A percentile compares a stretch with the other conserved stretches of the same genome.
These are phyloP conservation scores for Gryganskiella cystojenkinii DNA, from an alignment of 192 early-diverging fungal species.

Conservation along the genomic window DNA sequence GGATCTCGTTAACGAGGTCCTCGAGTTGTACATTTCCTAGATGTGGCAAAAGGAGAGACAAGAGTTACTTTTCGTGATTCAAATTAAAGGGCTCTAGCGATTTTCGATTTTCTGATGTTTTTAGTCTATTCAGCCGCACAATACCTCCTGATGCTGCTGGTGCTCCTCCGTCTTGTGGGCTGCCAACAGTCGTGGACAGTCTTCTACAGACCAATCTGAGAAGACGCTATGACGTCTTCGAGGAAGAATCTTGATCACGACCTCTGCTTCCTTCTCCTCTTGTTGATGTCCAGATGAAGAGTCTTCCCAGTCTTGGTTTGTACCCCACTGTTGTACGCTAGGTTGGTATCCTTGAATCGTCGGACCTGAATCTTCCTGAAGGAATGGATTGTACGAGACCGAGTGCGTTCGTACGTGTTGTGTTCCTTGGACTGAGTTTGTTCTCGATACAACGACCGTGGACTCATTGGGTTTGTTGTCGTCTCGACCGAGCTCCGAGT, in stretches of 20 bases:
- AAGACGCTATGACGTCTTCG: slow-evolving; percentile 32
- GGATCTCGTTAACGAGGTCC: slow-evolving; percentile 2
- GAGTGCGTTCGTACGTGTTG: no score
- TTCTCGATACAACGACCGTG: no score
- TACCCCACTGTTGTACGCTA: no score
- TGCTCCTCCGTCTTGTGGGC: slow-evolving; percentile 7
- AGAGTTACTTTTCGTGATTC: background rate
- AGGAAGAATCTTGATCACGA: background rate
- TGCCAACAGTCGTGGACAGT: slow-evolving; percentile 18
- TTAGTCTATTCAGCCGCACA: no score
- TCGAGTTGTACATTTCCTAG: background rate
- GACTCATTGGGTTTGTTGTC: no score
- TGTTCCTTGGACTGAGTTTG: no score
- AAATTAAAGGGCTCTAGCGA: no score
- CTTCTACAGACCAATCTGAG: slow-evolving; percentile 33
- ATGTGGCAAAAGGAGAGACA: background rate
- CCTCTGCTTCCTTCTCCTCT: background rate
- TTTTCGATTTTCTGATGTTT: no score
- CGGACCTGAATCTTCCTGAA: background rate
- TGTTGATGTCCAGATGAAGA: background rate
- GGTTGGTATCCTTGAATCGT: no score
- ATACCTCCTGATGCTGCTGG: background rate
- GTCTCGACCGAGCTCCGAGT: no score
- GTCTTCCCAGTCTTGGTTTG: background rate
- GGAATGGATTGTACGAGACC: no score